These are phyloP conservation scores for Chlorella sp. DNA, from an alignment of 139 green algal species.

Conservation along the genomic window DNA sequence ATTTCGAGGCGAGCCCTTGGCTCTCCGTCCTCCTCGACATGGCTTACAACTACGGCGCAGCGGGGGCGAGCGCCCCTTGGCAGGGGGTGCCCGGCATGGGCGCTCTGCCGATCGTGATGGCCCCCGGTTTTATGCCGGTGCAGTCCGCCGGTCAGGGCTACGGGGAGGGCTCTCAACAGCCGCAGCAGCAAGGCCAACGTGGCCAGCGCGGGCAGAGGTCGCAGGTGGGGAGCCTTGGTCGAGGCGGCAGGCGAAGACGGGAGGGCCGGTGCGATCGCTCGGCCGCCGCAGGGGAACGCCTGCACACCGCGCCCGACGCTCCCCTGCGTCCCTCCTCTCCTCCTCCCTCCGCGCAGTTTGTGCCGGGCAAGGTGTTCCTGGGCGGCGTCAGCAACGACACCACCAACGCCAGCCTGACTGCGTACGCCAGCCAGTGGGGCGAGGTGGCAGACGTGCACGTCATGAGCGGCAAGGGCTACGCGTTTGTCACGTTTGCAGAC, in stretches of 20 bases:
- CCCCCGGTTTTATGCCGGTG: no score
- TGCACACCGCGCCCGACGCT: not conserved
- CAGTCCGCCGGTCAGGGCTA: no score
- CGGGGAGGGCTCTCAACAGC: not conserved
- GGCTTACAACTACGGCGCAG: no score
- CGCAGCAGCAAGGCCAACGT: not conserved
- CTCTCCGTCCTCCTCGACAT: no score
- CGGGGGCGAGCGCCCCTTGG: no score
- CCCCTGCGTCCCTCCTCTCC: not conserved
- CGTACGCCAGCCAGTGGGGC: conserved; percentile 70
- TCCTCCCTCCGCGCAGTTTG: conserved; percentile 23
- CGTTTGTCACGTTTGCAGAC: conserved; percentile 75
- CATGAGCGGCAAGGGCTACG: conserved; percentile 76
- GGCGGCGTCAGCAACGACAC: conserved; percentile 58
- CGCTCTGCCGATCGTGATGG: no score
- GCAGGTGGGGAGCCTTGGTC: no score
- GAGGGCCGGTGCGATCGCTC: no score
- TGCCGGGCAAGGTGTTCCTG: conserved; percentile 71
- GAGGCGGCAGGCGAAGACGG: no score
- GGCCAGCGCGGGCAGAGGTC: not conserved
- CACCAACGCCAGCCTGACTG: conserved; percentile 54
- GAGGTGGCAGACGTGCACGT: conserved; percentile 66
- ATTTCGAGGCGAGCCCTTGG: no score
- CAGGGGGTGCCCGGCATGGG: no score
- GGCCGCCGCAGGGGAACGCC: not conserved